Evolutionary conservation across 805 yeast species (phyloP).

Genomic region (Teunomyces tritomae): DNA sequence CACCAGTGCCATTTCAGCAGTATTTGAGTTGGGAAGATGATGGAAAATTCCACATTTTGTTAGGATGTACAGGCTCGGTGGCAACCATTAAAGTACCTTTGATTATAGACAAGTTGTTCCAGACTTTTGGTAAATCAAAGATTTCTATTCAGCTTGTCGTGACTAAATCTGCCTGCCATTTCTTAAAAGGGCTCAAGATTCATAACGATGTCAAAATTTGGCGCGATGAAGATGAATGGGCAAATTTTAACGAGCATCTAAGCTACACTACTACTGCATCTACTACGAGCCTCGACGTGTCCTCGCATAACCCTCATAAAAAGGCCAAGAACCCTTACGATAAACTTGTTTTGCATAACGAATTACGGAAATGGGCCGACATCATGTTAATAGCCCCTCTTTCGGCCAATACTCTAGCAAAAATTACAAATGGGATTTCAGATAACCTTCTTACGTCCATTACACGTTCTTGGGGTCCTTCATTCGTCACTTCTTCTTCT

Average conservation of each 20-base stretch:
- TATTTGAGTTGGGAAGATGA: conserved; percentile 73
- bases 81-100: conserved; percentile 93
- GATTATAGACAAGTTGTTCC: conserved; percentile 82
- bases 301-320: conserved; percentile 7
- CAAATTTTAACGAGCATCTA: conserved; percentile 30
- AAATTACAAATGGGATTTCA: conserved; percentile 43
- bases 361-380: conserved; percentile 47
- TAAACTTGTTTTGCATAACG: conserved; percentile 41
- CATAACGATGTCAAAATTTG: conserved; percentile 76
- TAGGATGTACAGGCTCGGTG: conserved; percentile 95
- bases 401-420: conserved; percentile 45
- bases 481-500: conserved; percentile 10
- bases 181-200: conserved; percentile 54
- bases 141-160: conserved; percentile 83
- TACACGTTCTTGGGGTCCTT: conserved; percentile 42
- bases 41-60: conserved; percentile 78
- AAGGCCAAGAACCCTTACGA: conserved; percentile 33
- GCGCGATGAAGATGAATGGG: conserved; percentile 96
- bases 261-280: conserved; percentile 5
- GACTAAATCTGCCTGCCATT: conserved; percentile 79
- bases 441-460: conserved; percentile 44
- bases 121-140: conserved; percentile 64
- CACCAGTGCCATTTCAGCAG: conserved; percentile 72
- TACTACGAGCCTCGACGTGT: conserved; percentile 6
- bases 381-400: conserved; percentile 45